A percentile compares a stretch with the other conserved stretches of the same genome.
These are phyloP conservation scores for Aspergillus ostianus DNA, from an alignment of 495 filamentous ascomycete genomes.

Conservation along the genomic window DNA sequence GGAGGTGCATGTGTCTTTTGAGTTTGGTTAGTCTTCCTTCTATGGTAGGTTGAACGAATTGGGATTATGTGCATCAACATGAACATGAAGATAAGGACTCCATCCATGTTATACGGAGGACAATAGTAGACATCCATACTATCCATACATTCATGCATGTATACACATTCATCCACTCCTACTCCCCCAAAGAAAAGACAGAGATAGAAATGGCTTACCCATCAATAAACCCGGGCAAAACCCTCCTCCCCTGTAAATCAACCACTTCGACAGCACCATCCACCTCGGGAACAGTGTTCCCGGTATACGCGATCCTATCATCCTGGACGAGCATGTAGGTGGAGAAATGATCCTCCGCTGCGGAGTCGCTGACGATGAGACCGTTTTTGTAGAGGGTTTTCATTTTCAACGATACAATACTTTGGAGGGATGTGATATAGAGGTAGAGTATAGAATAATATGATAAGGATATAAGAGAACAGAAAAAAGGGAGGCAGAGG, in stretches of 20 bases:
- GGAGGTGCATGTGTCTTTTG: slow-evolving; percentile 48
- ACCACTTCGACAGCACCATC: slow-evolving; percentile 16
- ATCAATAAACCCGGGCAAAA: slow-evolving; percentile 63
- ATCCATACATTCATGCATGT: too few species aligned
- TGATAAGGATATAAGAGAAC: neutral
- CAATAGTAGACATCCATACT: neutral
- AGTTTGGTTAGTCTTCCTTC: neutral
- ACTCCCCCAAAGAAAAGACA: too few species aligned
- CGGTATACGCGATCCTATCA: slow-evolving; percentile 38
- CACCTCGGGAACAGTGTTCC: slow-evolving; percentile 28
- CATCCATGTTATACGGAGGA: neutral
- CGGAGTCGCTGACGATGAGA: slow-evolving; percentile 10
- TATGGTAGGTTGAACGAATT: neutral
- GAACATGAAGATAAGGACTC: neutral
- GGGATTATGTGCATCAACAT: too few species aligned
- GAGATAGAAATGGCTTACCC: too few species aligned
- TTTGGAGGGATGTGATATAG: neutral
- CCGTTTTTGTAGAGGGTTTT: slow-evolving; percentile 21
- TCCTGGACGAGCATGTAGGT: slow-evolving; percentile 30
- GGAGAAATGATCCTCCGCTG: neutral
- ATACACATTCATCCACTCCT: too few species aligned
- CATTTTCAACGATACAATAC: slow-evolving; percentile 8
- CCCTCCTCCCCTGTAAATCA: slow-evolving; percentile 43
- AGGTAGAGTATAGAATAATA: neutral
- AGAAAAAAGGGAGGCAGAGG: neutral